Evolutionary conservation across 2,329 filamentous ascomycete species (phyloP), one percentile per base, ranked within the genome.

Genomic region (Penicillium occitanis): DNA sequence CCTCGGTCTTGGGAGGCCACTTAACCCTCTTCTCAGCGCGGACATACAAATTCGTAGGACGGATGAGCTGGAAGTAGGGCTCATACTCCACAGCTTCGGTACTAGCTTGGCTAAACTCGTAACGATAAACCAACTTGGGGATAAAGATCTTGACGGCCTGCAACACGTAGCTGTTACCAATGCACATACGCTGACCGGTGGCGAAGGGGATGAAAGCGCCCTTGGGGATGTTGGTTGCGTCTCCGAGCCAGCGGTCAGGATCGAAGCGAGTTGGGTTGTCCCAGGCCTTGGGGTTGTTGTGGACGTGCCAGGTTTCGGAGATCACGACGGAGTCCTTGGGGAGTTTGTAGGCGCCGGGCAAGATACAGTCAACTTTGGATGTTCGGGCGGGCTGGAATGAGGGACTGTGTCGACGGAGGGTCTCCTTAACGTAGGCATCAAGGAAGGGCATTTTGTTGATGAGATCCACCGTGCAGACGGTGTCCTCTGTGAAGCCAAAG

Each of bases 161-260:
- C 6, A 89, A 76, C 0, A 86, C 87, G 73, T 89, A 88, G 74
- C 88, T 89, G 80, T 88, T 88, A 0, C 87, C 87, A 64, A 89
- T 85, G 68, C 87, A 89, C 76, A 82, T 83, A 1, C 87, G 78
- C 0, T 79, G 83, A 0, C 87, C 87, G 0, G 81, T 77, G 0
- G 83, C 86, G 68, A 89, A 90, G 0, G 87, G 87, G 3, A 85
- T 78, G 70, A 88, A 89, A 0, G 83, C 77, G 1, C 80, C 82
- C 35, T 81, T 80, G 55, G 83, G 84, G 1, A 81, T 73, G 69
- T 80, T 81, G 77, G 85, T 86, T 64, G 86, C 85, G 13, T 79
- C 75, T 0, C 84, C 82, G 0, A 82, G 82, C 87, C 87, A 89
- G 2, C 87, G 78, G 67, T 88, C 86, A 0, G 86, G 85, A 69